Base-by-base conservation (phyloP, 441 rosid species). In the Rhodomyrtus psidioides region DNA sequence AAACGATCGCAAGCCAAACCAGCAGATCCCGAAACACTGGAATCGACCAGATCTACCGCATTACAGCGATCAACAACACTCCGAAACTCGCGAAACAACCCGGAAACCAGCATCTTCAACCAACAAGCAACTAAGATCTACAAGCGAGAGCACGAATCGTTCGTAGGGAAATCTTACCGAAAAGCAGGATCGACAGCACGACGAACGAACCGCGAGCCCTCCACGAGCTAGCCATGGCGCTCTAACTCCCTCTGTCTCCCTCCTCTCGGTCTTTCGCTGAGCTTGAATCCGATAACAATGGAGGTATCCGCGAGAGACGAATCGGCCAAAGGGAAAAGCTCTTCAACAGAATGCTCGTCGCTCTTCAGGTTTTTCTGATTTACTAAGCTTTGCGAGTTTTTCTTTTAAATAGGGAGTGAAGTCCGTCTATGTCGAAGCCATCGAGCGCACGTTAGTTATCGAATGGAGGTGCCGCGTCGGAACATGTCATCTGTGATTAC, bases 201-300 rank as follows among this genome's bases (percentile, higher is more conserved):
- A 86, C 62, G 58, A 86, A 83, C 2, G 85, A 56, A 59, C 88
- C 83, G 49, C 88, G 83, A 86, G 83, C 88, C 83, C 88, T 75
- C 86, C 88, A 76, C 56, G 88, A 83, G 88, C 88, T 54, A 83
- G 88, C 88, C 88, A 86, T 86, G 87, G 60, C 79, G 84, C 76
- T 6, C 23, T 4, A 5, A 53, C 55, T 27, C 42, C 4, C 82
- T 65, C 56, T 14, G n/a, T 39, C 34, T 30, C 57, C 14, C 3
- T 6, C 51, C 12, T 2, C 51, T 12, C 14, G 6, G 10, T 16
- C 24, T 3, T 21, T 30, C 56, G 4, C 3, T 17, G 7, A 56
- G 62, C 24, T 53, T 17, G 21, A 81, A 28, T n/a, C 59, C 42
- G 30, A 15, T 26, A 6, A 55, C 54, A 76, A 76, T 85, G 53